Conservation (phyloP, 169 alveolate genomes). For the Perkinsus chesapeaki region DNA sequence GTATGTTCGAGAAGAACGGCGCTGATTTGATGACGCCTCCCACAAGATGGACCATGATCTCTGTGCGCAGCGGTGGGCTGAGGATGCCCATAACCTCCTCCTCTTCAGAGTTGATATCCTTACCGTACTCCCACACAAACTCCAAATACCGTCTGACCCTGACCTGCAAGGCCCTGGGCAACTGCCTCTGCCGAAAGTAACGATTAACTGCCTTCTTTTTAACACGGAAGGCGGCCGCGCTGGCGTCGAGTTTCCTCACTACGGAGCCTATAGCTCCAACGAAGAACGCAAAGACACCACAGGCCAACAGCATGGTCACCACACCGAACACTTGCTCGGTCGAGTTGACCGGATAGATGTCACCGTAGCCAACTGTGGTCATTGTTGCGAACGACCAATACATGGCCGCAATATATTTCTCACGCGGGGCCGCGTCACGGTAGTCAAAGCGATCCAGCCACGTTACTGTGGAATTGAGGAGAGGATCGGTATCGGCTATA, state of each 20-base stretch:
- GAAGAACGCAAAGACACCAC: conserved; percentile 60
- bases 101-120: conserved; percentile 44
- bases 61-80: conserved; percentile 47
- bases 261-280: conserved; percentile 51
- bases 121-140: conserved; percentile 50
- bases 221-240: conserved; percentile 37
- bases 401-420: conserved; percentile 31
- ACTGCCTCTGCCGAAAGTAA: conserved; percentile 41
- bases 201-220: conserved; percentile 44
- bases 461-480: conserved; percentile 7
- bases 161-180: conserved; percentile 47
- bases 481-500: conserved; percentile 29
- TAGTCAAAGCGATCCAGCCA: conserved; percentile 22
- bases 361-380: not conserved
- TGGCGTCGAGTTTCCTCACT: conserved; percentile 31
- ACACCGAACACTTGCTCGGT: not conserved
- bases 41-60: conserved; percentile 45
- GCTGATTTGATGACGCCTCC: conserved; percentile 44
- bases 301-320: conserved; percentile 15
- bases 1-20: conserved; percentile 31
- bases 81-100: conserved; percentile 43
- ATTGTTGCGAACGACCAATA: not conserved
- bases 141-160: conserved; percentile 55
- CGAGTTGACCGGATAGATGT: not conserved
- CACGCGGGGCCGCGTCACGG: conserved; percentile 13